Percentiles rank a stretch among this genome's conserved stretches.
Evolutionary conservation across 2,329 filamentous ascomycete genomes (phyloP).

Genomic region (Stagonosporopsis cucurbitacearum): DNA sequence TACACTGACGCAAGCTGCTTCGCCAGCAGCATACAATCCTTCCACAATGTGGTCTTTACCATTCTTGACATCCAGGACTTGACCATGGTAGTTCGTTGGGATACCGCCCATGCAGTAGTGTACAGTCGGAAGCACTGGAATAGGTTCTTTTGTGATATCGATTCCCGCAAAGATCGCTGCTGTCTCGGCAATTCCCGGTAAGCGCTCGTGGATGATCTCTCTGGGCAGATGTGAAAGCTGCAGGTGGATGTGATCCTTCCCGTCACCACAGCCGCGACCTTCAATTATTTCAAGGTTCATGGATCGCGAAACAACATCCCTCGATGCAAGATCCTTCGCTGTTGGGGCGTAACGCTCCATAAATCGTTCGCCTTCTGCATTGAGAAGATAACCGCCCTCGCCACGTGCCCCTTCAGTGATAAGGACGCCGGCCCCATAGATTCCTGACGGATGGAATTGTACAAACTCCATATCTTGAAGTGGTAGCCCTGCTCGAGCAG

Average conservation of each 20-base stretch:
- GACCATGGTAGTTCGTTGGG: slow-evolving; percentile 58
- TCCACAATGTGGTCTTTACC: slow-evolving; percentile 52
- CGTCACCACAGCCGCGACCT: slow-evolving; percentile 54
- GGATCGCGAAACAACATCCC: slow-evolving; percentile 56
- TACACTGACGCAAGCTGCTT: slow-evolving; percentile 58
- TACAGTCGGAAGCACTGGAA: slow-evolving; percentile 59
- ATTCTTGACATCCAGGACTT: slow-evolving; percentile 51
- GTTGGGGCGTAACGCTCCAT: slow-evolving; percentile 61
- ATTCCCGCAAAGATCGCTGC: slow-evolving; percentile 59
- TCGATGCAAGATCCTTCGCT: slow-evolving; percentile 57
- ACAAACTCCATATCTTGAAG: slow-evolving; percentile 61
- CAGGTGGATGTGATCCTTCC: slow-evolving; percentile 57
- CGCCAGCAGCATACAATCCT: slow-evolving; percentile 57
- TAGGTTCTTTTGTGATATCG: slow-evolving; percentile 57
- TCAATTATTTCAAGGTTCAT: slow-evolving; percentile 60
- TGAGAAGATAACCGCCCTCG: slow-evolving; percentile 59
- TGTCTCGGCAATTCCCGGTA: slow-evolving; percentile 60
- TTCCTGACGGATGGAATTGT: slow-evolving; percentile 59
- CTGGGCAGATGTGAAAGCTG: slow-evolving; percentile 57
- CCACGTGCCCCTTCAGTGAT: slow-evolving; percentile 60
- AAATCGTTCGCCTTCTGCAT: slow-evolving; percentile 57
- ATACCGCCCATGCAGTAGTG: slow-evolving; percentile 62
- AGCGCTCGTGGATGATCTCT: slow-evolving; percentile 55
- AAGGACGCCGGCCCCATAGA: slow-evolving; percentile 58
- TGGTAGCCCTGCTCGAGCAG: slow-evolving; percentile 55